These are phyloP conservation scores for Diplodia sapinea DNA, from an alignment of 2,329 filamentous ascomycete genomes.

Conservation along the genomic window DNA sequence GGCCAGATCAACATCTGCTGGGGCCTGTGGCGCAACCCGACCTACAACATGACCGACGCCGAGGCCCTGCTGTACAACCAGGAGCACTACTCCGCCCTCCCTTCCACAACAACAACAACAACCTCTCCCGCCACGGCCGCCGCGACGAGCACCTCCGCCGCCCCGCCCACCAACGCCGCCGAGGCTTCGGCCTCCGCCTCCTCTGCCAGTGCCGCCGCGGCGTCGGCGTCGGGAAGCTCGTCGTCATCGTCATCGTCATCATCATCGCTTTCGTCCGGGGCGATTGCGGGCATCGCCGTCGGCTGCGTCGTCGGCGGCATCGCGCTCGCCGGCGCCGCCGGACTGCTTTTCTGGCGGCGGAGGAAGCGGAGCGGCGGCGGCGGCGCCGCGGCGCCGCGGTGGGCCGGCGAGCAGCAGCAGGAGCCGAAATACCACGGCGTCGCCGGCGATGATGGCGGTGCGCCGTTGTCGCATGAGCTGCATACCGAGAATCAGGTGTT, in stretches of 20 bases:
- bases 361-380: neutral
- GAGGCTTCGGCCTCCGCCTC: neutral
- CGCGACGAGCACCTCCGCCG: neutral
- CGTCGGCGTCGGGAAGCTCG: neutral
- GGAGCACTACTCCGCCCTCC: neutral
- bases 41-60: neutral
- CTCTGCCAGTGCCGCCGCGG: neutral
- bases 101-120: neutral
- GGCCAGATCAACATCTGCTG: conserved; percentile 7
- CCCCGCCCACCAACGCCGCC: neutral
- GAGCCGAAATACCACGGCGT: neutral
- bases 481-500: neutral
- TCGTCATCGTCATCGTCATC: neutral
- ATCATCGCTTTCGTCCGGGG: neutral
- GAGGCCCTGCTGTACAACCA: conserved; percentile 1
- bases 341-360: neutral
- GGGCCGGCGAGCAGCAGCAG: neutral
- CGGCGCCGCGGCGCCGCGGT: neutral
- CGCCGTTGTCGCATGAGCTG: neutral
- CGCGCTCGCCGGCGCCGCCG: neutral
- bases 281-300: neutral
- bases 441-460: neutral
- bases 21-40: neutral
- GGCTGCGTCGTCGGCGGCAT: neutral
- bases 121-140: neutral